Evolutionary conservation across 805 yeast genomes (phyloP).

Genomic region (Komagataella populi): DNA sequence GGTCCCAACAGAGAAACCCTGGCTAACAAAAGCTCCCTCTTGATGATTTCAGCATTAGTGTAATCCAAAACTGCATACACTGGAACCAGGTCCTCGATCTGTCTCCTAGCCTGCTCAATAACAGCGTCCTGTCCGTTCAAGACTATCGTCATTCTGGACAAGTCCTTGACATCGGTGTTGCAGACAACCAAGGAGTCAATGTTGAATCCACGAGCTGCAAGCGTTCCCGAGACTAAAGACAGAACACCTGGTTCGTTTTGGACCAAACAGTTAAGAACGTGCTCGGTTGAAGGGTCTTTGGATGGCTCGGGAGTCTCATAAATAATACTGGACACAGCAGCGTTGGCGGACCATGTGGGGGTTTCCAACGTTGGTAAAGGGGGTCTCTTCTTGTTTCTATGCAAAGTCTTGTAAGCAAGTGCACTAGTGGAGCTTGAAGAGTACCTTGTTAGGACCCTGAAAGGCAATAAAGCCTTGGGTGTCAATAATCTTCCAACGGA

Average conservation of each 20-base stretch:
- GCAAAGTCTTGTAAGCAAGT: slow-evolving; percentile 83
- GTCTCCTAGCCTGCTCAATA: slow-evolving; percentile 96
- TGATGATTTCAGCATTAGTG: slow-evolving; percentile 77
- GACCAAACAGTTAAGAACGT: slow-evolving; percentile 90
- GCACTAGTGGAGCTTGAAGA: slow-evolving; percentile 75
- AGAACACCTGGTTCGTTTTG: slow-evolving; percentile 98
- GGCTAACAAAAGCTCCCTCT: slow-evolving; percentile 83
- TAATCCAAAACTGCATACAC: slow-evolving; percentile 97
- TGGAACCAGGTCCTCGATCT: slow-evolving; percentile 94
- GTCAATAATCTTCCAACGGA: not conserved
- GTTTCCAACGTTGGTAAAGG: slow-evolving; percentile 87
- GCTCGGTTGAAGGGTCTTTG: slow-evolving; percentile 57
- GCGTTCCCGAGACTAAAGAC: slow-evolving; percentile 82
- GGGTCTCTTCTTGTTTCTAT: slow-evolving; percentile 77
- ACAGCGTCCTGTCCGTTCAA: slow-evolving; percentile 91
- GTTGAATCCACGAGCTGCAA: slow-evolving; percentile 97
- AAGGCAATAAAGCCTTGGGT: not conserved
- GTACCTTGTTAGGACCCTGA: not conserved
- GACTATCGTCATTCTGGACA: slow-evolving; percentile 94
- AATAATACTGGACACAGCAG: slow-evolving; percentile 90
- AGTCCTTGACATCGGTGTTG: slow-evolving; percentile 88
- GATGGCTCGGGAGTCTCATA: slow-evolving; percentile 77
- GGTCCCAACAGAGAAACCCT: slow-evolving; percentile 91
- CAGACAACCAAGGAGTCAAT: slow-evolving; percentile 96
- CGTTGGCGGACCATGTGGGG: slow-evolving; percentile 91